These are phyloP conservation scores for Lizonia empirigonia DNA, from an alignment of 2,329 filamentous ascomycete species.

Conservation along the genomic window DNA sequence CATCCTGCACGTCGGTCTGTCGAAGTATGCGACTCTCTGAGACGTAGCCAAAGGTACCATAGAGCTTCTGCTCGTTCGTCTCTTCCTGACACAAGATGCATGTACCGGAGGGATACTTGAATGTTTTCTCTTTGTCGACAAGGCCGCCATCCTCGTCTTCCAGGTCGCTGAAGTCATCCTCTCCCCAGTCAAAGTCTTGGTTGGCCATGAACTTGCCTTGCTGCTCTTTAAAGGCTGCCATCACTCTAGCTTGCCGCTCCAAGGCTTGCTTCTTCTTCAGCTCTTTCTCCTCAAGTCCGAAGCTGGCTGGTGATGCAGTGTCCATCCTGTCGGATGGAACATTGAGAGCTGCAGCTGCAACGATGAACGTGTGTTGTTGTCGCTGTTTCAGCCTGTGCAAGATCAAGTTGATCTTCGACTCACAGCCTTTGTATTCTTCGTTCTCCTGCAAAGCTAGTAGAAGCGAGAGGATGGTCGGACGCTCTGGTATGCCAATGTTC, in stretches of 20 bases:
- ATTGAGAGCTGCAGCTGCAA: conserved; percentile 63
- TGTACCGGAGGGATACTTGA: conserved; percentile 90
- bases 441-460: conserved; percentile 63
- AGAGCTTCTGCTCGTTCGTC: conserved; percentile 84
- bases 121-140: conserved; percentile 71
- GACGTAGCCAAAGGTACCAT: conserved; percentile 91
- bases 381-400: conserved; percentile 85
- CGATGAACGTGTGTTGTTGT: conserved; percentile 73
- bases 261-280: conserved; percentile 89
- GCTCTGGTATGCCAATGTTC: conserved; percentile 45
- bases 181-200: conserved; percentile 87
- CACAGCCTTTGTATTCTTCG: conserved; percentile 79
- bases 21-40: conserved; percentile 85
- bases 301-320: conserved; percentile 77
- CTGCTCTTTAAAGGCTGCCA: conserved; percentile 98
- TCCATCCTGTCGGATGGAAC: conserved; percentile 79
- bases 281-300: conserved; percentile 68
- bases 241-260: conserved; percentile 88
- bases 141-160: conserved; percentile 65
- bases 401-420: conserved; percentile 82
- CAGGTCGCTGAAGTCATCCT: conserved; percentile 77
- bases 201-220: conserved; percentile 93
- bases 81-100: conserved; percentile 98
- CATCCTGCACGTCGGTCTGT: conserved; percentile 81
- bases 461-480: conserved; percentile 58